phyloP scores from a whole-genome alignment of 768 basidiomycete species.

The Kwoniella pini region DNA sequence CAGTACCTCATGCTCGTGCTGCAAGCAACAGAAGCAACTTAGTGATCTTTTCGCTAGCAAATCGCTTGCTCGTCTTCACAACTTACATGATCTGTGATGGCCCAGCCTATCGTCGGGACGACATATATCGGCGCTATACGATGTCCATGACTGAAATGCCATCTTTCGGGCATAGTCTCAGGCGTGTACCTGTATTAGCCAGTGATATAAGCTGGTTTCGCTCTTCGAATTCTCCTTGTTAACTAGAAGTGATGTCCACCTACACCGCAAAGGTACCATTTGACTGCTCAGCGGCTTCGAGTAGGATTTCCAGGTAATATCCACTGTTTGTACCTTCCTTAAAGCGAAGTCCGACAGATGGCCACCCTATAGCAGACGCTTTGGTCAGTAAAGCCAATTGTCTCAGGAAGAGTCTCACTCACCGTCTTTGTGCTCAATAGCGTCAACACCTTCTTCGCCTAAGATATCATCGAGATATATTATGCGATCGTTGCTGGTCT shows the following conservation, averaged over 20 bases:
- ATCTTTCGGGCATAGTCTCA: slow-evolving; percentile 77
- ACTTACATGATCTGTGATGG: slow-evolving; percentile 64
- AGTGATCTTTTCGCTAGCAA: too few relatives aligned
- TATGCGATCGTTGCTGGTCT: slow-evolving; percentile 74
- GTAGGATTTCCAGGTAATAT: slow-evolving; percentile 54
- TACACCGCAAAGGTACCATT: slow-evolving; percentile 72
- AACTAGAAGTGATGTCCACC: too few relatives aligned
- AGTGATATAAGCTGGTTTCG: background rate
- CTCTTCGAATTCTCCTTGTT: too few relatives aligned
- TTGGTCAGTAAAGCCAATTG: too few relatives aligned
- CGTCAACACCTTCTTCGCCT: slow-evolving; percentile 63
- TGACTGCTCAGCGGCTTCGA: slow-evolving; percentile 60
- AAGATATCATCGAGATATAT: slow-evolving; percentile 81
- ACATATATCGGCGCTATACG: slow-evolving; percentile 88
- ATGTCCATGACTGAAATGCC: slow-evolving; percentile 66
- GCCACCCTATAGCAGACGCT: slow-evolving; percentile 65
- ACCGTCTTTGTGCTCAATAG: slow-evolving; percentile 74
- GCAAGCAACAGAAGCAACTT: too few relatives aligned
- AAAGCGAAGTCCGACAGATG: slow-evolving; percentile 82
- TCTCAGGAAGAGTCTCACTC: background rate
- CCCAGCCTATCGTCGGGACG: slow-evolving; percentile 77
- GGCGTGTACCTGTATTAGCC: slow-evolving; percentile 60
- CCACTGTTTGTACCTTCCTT: slow-evolving; percentile 62
- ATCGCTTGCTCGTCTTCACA: too few relatives aligned
- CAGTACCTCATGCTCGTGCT: slow-evolving; percentile 59